Conservation (phyloP, 2,329 filamentous ascomycete species). For the Penicillium sp. region DNA sequence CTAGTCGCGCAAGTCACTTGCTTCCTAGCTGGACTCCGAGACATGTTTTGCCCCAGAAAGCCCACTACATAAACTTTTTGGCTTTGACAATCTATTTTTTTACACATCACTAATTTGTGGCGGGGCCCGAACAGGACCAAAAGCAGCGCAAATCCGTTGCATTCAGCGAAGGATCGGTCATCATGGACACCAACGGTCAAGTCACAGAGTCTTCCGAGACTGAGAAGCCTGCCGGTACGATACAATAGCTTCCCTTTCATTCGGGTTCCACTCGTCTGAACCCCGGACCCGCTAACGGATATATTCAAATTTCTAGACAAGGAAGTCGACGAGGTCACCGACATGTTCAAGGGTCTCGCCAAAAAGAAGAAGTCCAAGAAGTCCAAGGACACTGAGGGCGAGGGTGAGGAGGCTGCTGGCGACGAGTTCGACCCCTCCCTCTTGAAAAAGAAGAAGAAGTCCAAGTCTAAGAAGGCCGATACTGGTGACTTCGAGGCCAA, state of each 20-base stretch:
- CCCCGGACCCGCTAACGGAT: slow-evolving; percentile 17
- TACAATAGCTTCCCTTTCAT: slow-evolving; percentile 35
- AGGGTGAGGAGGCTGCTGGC: slow-evolving; percentile 53
- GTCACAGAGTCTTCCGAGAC: slow-evolving; percentile 75
- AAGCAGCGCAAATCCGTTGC: slow-evolving; percentile 91
- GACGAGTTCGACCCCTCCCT: slow-evolving; percentile 66
- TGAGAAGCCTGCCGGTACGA: slow-evolving; percentile 77
- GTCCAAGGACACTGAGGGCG: slow-evolving; percentile 55
- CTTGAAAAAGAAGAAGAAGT: slow-evolving; percentile 78
- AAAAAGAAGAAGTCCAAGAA: slow-evolving; percentile 72
- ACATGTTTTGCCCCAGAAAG: neutral
- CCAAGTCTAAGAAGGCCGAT: slow-evolving; percentile 57
- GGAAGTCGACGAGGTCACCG: slow-evolving; percentile 64
- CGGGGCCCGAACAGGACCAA: slow-evolving; percentile 37
- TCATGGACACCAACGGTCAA: slow-evolving; percentile 87
- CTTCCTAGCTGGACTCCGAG: neutral
- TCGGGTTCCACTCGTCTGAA: slow-evolving; percentile 53
- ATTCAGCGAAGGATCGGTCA: slow-evolving; percentile 82
- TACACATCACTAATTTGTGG: slow-evolving; percentile 28
- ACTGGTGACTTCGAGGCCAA: slow-evolving; percentile 67
- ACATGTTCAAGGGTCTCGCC: slow-evolving; percentile 67
- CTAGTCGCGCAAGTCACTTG: slow-evolving; percentile 16
- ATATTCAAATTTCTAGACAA: slow-evolving; percentile 43
- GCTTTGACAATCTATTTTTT: neutral
- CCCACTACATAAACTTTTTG: neutral